These are phyloP conservation scores for Agaricus subrufescens DNA, from an alignment of 768 basidiomycete species.

Conservation along the genomic window DNA sequence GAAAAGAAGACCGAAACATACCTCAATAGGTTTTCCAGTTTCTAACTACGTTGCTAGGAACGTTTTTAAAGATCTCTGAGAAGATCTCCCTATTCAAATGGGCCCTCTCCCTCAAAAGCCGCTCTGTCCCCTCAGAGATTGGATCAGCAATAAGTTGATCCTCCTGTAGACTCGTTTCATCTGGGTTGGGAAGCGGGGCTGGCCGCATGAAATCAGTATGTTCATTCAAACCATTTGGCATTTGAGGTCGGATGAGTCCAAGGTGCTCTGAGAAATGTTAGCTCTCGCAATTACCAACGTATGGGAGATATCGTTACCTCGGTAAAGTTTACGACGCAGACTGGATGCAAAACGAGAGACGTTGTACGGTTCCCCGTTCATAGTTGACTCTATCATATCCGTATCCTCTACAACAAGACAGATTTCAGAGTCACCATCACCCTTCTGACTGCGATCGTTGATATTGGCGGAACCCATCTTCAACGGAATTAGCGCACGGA, in stretches of 20 bases:
- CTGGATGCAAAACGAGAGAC: slow-evolving; percentile 81
- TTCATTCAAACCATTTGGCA: slow-evolving; percentile 21
- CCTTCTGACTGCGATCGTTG: slow-evolving; percentile 86
- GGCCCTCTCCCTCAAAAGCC: slow-evolving; percentile 68
- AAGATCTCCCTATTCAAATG: slow-evolving; percentile 80
- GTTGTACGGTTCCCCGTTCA: slow-evolving; percentile 73
- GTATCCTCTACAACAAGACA: slow-evolving; percentile 88
- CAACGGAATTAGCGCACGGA: neutral
- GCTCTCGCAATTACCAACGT: slow-evolving; percentile 1
- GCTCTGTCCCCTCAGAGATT: slow-evolving; percentile 51
- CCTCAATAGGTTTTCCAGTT: slow-evolving; percentile 76
- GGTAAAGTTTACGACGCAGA: slow-evolving; percentile 77
- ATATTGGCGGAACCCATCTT: slow-evolving; percentile 94
- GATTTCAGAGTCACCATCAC: slow-evolving; percentile 94
- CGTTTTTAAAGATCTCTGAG: slow-evolving; percentile 81
- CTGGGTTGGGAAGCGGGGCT: slow-evolving; percentile 64
- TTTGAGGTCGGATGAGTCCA: slow-evolving; percentile 78
- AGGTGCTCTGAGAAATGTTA: slow-evolving; percentile 60
- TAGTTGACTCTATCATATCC: slow-evolving; percentile 66
- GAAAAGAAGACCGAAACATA: slow-evolving; percentile 25
- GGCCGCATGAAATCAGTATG: slow-evolving; percentile 71
- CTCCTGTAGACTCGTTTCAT: slow-evolving; percentile 54
- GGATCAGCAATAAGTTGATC: slow-evolving; percentile 78
- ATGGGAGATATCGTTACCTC: slow-evolving; percentile 41
- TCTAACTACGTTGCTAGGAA: slow-evolving; percentile 79